Conservation (phyloP, 2,329 filamentous ascomycete genomes). For the Penicillium polonicum region DNA sequence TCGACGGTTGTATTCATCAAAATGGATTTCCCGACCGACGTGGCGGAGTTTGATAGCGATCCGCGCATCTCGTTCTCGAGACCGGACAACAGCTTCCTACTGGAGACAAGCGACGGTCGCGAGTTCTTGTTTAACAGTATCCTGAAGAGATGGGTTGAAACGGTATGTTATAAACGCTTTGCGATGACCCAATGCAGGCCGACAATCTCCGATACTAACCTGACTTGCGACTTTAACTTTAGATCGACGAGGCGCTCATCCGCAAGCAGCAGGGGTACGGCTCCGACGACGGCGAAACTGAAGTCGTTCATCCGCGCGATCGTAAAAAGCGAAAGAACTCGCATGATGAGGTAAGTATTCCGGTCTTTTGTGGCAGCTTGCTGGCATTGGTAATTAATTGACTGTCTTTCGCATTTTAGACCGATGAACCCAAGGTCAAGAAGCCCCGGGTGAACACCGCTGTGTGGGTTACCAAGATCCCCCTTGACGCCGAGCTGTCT, state of each 20-base stretch:
- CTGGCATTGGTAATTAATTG: neutral
- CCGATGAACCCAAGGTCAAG: conserved; percentile 39
- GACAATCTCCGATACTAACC: neutral
- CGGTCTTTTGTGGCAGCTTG: neutral
- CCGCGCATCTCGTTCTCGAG: conserved; percentile 85
- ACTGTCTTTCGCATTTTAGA: conserved; percentile 15
- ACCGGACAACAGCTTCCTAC: conserved; percentile 75
- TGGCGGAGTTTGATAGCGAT: conserved; percentile 70
- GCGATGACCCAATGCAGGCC: neutral
- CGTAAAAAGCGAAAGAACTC: conserved; percentile 55
- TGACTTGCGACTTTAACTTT: conserved; percentile 35
- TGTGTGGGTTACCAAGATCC: conserved; percentile 87
- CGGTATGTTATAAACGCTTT: conserved; percentile 44
- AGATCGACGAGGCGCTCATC: conserved; percentile 61
- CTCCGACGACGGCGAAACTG: conserved; percentile 57
- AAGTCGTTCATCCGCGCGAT: conserved; percentile 44
- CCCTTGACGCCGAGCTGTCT: conserved; percentile 70
- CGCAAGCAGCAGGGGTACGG: conserved; percentile 63
- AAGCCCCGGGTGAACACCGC: conserved; percentile 72
- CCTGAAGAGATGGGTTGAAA: conserved; percentile 72
- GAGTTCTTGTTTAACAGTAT: conserved; percentile 80
- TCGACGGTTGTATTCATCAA: neutral
- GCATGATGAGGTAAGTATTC: conserved; percentile 50
- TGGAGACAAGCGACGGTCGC: conserved; percentile 78
- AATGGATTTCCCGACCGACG: conserved; percentile 53